Base-by-base conservation (phyloP, 2,329 filamentous ascomycete species). In the Aspergillus sp. region DNA sequence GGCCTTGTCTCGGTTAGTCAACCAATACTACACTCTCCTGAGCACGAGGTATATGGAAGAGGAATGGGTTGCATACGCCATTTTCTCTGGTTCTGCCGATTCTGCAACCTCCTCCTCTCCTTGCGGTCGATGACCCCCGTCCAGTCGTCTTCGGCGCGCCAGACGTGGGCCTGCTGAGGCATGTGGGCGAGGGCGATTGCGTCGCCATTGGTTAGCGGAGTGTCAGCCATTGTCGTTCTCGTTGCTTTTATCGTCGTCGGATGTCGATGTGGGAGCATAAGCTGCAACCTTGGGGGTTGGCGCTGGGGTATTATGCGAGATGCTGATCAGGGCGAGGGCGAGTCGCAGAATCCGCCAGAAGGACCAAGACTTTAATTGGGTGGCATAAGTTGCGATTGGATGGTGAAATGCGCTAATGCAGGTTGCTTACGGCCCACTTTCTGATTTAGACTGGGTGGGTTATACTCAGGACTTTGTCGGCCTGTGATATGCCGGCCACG, bases 1-100 rank as follows among this genome's bases (percentile, higher is more conserved):
- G 11, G 43, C 54, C 54, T 48, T 41, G 34, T 41, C 13, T 41
- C 34, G 13, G 34, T 41, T 41, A 41, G 34, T 41, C 34, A 19
- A 19, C 19, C 19, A 19, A 19, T 19, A 19, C 19, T 19, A 19
- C 19, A 19, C 19, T 2, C 19, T 19, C 19, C 19, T 19, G 19
- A 19, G 19, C 19, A 19, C 19, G 2, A 19, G 1, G 19, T 19
- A 41, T 15, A 15, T 2, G 5, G 3, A 41, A 41, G 31, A n/a
- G 30, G 23, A 3, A 45, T 1, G 2, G 38, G 38, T 19, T n/a
- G 56, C 66, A 28, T 59, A 71, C 69, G 64, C 34, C 68, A 72
- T 13, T 64, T 64, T 30, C 71, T 57, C 49, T 72, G 68, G 50
- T 71, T 73, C 41, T 69, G 56, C n/a, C 71, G 64, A 52, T 73